Percentiles rank a stretch among this genome's conserved stretches.
Conservation (phyloP, 176 grass and related monocot genomes). For the Thalia dealbata region DNA sequence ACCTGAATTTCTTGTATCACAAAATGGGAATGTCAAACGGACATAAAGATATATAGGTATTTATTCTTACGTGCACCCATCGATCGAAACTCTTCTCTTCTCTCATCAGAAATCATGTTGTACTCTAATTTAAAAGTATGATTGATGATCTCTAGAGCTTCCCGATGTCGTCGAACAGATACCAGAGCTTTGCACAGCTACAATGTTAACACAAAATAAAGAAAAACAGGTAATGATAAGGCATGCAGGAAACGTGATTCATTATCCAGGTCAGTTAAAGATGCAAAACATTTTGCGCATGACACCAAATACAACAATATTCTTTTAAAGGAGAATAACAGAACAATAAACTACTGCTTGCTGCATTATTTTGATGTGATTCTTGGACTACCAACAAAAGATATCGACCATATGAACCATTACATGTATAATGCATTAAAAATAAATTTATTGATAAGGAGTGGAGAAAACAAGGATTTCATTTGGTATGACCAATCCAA, state of each 20-base stretch:
- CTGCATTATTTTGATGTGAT: background rate
- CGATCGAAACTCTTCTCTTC: conserved; percentile 57
- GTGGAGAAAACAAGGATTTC: no score
- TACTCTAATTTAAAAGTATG: conserved; percentile 67
- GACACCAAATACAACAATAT: background rate
- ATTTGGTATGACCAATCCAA: no score
- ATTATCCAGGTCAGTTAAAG: background rate
- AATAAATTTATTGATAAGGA: no score
- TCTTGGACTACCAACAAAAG: background rate
- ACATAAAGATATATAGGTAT: conserved; percentile 5
- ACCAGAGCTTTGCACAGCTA: conserved; percentile 80
- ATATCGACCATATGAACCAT: no score
- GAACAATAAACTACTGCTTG: no score
- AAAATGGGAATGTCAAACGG: background rate
- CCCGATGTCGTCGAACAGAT: conserved; percentile 56
- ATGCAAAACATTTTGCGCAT: background rate
- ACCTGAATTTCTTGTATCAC: background rate
- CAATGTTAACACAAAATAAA: conserved; percentile 18
- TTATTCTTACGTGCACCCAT: conserved; percentile 71
- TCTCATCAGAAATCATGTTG: conserved; percentile 44
- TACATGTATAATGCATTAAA: no score
- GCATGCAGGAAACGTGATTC: background rate
- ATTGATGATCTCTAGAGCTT: conserved; percentile 80
- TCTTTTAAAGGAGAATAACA: background rate
- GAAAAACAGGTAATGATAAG: background rate